phyloP scores from a whole-genome alignment of 75 land plant genomes.

The Gnetum montanum region DNA sequence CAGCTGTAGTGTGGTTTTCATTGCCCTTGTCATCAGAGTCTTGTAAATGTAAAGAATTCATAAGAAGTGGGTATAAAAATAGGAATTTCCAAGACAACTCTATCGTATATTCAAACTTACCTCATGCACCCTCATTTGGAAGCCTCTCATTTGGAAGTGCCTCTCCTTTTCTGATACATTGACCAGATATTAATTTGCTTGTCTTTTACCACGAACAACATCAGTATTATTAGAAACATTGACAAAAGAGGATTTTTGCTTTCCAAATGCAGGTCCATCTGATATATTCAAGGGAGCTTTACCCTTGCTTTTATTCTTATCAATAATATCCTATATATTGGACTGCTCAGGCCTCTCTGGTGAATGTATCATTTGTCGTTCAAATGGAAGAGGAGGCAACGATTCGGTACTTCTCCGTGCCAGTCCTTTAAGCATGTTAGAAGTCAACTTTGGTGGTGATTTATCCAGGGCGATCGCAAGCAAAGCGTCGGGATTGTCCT shows the following conservation, averaged over 20 bases:
- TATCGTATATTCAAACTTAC: no score
- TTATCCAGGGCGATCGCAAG: slow-evolving; percentile 10
- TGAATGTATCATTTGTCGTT: no score
- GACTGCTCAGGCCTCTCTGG: no score
- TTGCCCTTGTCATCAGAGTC: slow-evolving; percentile 5
- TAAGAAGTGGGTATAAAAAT: no score
- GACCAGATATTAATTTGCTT: neutral
- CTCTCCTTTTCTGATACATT: neutral
- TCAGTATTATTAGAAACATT: no score
- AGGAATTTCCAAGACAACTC: no score
- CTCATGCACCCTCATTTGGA: slow-evolving; percentile 9
- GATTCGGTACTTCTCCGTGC: slow-evolving; percentile 33
- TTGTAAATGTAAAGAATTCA: no score
- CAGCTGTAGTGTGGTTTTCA: slow-evolving; percentile 1
- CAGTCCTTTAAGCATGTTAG: slow-evolving; percentile 31
- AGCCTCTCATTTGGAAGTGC: no score
- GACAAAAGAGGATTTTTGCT: no score
- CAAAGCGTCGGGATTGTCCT: slow-evolving; percentile 25
- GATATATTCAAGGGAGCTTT: slow-evolving; percentile 1
- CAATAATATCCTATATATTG: no score
- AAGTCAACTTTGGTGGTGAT: slow-evolving; percentile 27
- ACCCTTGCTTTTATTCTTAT: neutral
- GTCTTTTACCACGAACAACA: neutral
- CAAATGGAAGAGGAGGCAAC: no score
- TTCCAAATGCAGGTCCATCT: no score